Conservation (phyloP, 305 asterid species). For the Coffea humblotiana region DNA sequence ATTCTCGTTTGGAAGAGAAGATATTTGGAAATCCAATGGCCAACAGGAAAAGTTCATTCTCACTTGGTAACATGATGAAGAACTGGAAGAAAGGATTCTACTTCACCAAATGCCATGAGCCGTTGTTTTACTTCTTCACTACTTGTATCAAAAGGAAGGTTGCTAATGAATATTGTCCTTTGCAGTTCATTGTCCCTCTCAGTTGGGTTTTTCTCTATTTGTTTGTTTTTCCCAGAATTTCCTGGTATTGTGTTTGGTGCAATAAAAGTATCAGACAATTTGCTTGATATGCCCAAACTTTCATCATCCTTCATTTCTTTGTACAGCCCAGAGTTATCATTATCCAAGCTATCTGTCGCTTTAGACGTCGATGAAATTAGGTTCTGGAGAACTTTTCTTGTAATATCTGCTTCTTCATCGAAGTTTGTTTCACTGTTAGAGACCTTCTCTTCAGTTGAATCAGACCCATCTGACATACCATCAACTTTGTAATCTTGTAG, state of each 20-base stretch:
- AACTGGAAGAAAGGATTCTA: constrained; percentile 78
- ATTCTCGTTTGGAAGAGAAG: background rate
- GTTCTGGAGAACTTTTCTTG: constrained; percentile 69
- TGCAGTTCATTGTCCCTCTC: constrained; percentile 72
- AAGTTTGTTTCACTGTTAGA: constrained; percentile 46
- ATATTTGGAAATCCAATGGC: constrained; percentile 5
- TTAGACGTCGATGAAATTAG: constrained; percentile 52
- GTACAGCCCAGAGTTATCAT: constrained; percentile 30
- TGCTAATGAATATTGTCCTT: constrained; percentile 75
- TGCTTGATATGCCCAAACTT: constrained; percentile 29
- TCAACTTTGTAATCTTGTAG: constrained; percentile 33
- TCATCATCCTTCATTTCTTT: constrained; percentile 41
- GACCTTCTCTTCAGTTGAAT: constrained; percentile 38
- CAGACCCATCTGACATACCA: constrained; percentile 41
- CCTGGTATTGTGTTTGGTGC: constrained; percentile 19
- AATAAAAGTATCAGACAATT: constrained; percentile 30
- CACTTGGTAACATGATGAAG: constrained; percentile 90
- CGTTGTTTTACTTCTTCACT: constrained; percentile 79
- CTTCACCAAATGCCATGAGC: constrained; percentile 81
- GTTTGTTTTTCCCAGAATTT: constrained; percentile 27
- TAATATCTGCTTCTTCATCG: constrained; percentile 70
- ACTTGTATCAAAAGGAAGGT: constrained; percentile 78
- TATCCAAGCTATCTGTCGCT: constrained; percentile 28
- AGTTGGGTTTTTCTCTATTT: constrained; percentile 28
- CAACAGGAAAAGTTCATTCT: constrained; percentile 14